Percentiles rank a stretch among this genome's conserved stretches.
phyloP scores from a whole-genome alignment of 768 basidiomycete genomes.

The Naganishia randhawae region DNA sequence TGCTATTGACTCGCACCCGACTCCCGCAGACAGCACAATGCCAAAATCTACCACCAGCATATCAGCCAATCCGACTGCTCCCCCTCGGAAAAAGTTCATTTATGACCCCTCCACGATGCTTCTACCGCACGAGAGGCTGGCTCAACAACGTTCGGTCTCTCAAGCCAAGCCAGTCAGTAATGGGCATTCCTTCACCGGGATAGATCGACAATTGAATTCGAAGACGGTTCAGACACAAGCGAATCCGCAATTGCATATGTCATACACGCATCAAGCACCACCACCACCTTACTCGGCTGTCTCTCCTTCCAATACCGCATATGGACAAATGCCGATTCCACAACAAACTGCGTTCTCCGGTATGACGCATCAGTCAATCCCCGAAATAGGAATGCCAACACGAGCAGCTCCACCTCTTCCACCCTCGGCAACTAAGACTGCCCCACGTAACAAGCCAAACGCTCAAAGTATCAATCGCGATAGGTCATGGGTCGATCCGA shows the following conservation, averaged over 20 bases:
- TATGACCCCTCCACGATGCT: slow-evolving; percentile 27
- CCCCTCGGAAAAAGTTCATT: slow-evolving; percentile 18
- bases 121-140: slow-evolving; percentile 27
- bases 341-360: not conserved
- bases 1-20: too few species aligned
- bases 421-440: not conserved
- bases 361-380: not conserved
- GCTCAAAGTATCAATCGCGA: not conserved
- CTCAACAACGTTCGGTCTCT: slow-evolving; percentile 13
- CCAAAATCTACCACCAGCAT: not conserved
- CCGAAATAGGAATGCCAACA: slow-evolving; percentile 9
- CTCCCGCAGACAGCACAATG: not conserved
- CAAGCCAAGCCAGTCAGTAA: slow-evolving; percentile 9
- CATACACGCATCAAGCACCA: not conserved
- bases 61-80: not conserved
- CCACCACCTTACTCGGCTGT: slow-evolving; percentile 1
- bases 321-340: slow-evolving; percentile 2
- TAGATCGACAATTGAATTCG: not conserved
- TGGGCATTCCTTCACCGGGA: not conserved
- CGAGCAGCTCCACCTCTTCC: slow-evolving; percentile 17
- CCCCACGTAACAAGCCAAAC: not conserved
- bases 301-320: slow-evolving; percentile 2
- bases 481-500: not conserved
- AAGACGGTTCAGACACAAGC: not conserved
- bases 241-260: not conserved